Evolutionary conservation across 257 asterid genomes (phyloP), one percentile per base, ranked within the genome.

Genomic region (Solanum bulbocastanum): DNA sequence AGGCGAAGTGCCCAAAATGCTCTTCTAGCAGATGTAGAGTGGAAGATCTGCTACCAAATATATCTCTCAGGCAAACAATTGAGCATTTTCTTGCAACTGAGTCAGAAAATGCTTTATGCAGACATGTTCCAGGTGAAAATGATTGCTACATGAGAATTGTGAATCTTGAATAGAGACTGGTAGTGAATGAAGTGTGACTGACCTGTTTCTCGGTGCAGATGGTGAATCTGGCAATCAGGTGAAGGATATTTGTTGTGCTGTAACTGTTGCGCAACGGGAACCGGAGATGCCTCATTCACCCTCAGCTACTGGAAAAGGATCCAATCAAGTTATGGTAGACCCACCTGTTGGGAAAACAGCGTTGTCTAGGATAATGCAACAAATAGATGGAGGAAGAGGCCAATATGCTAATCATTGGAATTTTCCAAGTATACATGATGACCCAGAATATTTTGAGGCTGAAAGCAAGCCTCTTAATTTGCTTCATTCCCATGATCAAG

Each of bases 191-290:
- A 30, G 18, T 22, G 40, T 30, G 85, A 49, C 42, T 81, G 69
- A 30, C 69, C 18, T 49, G 85, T 49, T 49, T 79, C 32, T 89
- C 85, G 39, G 68, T 92, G 93, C 95, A 97, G 98, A 97, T 89
- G 98, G 95, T 52, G 98, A 97, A 93, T 97, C 99, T 89, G 97
- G 94, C 90, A 95, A 93, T 93, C 98, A 93, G 87, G 94, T 91
- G 87, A 83, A 62, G 86, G 98, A 96, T 76, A 92, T 76, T 86
- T 90, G 94, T 30, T 91, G 93, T 89, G 94, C 92, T 85, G 85
- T 90, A 79, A 92, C 92, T 62, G 90, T 91, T 84, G 86, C 87
- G 56, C 93, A 89, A 89, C 92, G 90, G 90, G 96, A 92, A 75
- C 90, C 85, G 37, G 95, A 94, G 87, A 88, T 88, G 56, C 94